Evolutionary conservation across 1,284 basidiomycete species (phyloP).

Genomic region (Moesziomyces parantarcticus): DNA sequence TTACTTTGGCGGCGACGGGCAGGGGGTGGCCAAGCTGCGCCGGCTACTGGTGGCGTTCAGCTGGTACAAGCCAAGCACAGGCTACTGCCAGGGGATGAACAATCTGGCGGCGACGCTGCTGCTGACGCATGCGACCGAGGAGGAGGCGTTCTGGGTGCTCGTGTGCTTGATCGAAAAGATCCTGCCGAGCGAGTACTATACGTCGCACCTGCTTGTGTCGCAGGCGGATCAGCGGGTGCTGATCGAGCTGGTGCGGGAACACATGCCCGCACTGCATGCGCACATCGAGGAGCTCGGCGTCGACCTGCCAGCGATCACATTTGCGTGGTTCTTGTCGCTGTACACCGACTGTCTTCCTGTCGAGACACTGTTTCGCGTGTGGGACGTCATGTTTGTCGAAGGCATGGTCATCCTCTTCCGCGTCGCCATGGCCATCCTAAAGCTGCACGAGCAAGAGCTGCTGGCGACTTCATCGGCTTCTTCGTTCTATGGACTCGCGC

Average conservation of each 20-base stretch:
- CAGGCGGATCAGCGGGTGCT: conserved; percentile 93
- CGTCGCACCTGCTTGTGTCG: conserved; percentile 74
- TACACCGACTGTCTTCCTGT: conserved; percentile 97
- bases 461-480: conserved; percentile 83
- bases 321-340: conserved; percentile 96
- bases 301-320: conserved; percentile 92
- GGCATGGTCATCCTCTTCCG: conserved; percentile 88
- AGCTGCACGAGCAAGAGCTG: conserved; percentile 83
- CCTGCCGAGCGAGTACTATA: conserved; percentile 69
- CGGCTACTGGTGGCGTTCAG: conserved; percentile 90
- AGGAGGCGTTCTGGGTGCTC: conserved; percentile 97
- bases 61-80: conserved; percentile 72
- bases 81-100: conserved; percentile 79
- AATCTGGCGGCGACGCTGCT: conserved; percentile 91
- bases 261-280: conserved; percentile 78
- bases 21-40: conserved; percentile 89
- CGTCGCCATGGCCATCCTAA: conserved; percentile 85
- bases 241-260: conserved; percentile 83
- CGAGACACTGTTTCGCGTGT: conserved; percentile 71
- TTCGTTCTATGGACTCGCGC: conserved; percentile 84
- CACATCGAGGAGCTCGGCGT: conserved; percentile 85
- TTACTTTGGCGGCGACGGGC: conserved; percentile 95
- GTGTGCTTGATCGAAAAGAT: conserved; percentile 76
- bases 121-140: conserved; percentile 89
- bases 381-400: conserved; percentile 94